Conservation (phyloP, 2,329 filamentous ascomycete species). For the Ascosphaera apis region DNA sequence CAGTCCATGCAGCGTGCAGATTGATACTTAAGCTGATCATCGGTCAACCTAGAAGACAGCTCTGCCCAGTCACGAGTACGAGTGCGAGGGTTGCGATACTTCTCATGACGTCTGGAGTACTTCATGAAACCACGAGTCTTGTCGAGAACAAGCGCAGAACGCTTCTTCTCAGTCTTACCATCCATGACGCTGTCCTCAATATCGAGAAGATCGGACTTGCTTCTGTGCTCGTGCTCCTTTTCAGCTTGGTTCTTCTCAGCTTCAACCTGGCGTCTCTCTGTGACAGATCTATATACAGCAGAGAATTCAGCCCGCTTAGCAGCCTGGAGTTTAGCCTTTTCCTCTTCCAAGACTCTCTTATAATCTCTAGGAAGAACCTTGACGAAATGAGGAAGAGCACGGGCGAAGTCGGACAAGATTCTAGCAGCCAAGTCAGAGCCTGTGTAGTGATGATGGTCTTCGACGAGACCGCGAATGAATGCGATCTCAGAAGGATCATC, state of each 20-base stretch:
- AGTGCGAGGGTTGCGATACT: constrained; percentile 67
- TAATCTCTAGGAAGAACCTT: constrained; percentile 90
- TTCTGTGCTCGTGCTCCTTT: constrained; percentile 36
- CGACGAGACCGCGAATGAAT: constrained; percentile 71
- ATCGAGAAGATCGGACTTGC: constrained; percentile 52
- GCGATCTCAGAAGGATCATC: constrained; percentile 77
- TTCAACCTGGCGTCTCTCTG: constrained; percentile 2
- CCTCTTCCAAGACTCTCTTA: constrained; percentile 74
- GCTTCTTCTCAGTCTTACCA: constrained; percentile 66
- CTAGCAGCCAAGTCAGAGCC: constrained; percentile 85
- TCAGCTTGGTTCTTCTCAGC: constrained; percentile 26
- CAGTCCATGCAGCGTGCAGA: constrained; percentile 97
- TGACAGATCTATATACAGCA: constrained; percentile 49
- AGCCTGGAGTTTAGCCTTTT: constrained; percentile 63
- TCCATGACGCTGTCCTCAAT: constrained; percentile 84
- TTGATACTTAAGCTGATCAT: constrained; percentile 93
- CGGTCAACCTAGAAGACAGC: constrained; percentile 62
- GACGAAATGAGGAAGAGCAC: constrained; percentile 71
- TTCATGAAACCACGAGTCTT: constrained; percentile 98
- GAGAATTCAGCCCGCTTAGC: constrained; percentile 68
- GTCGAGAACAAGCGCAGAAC: constrained; percentile 76
- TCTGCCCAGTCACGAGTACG: constrained; percentile 87
- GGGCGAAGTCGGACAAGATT: constrained; percentile 84
- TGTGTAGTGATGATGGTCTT: constrained; percentile 96
- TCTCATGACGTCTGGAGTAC: constrained; percentile 77